A percentile compares a stretch with the other conserved stretches of the same genome.
Conservation (phyloP, 202 grass and related monocot genomes). For the Dendrocalamus latiflorus region DNA sequence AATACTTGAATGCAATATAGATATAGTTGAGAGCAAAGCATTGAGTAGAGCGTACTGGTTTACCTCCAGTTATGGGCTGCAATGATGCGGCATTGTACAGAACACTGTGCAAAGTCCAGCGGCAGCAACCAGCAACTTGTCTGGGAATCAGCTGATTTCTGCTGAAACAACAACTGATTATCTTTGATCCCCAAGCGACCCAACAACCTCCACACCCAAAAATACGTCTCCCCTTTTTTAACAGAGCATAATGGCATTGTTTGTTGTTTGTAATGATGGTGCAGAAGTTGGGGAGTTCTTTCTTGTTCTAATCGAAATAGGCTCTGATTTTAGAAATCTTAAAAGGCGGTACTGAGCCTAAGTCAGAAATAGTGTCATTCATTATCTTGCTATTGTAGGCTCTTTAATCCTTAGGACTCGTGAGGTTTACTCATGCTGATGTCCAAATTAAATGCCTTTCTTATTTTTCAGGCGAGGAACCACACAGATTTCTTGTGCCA, state of each 20-base stretch:
- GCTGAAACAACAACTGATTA: background rate
- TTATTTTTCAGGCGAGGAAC: slow-evolving; percentile 51
- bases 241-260: background rate
- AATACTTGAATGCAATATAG: background rate
- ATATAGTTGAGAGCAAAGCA: background rate
- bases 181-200: background rate
- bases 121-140: too few species aligned
- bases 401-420: background rate
- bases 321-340: background rate
- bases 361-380: background rate
- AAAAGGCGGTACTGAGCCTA: background rate
- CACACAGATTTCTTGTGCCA: slow-evolving; percentile 65
- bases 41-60: background rate
- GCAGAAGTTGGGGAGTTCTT: background rate
- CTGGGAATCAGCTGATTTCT: background rate
- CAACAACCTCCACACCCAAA: background rate
- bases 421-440: background rate
- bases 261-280: background rate
- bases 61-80: background rate
- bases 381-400: background rate
- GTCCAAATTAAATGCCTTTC: background rate
- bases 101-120: background rate
- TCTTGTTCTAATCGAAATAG: background rate
- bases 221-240: background rate
- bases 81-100: background rate